These are phyloP conservation scores for Heracleum sosnowskyi DNA, from an alignment of 129 eudicot species.

Conservation along the genomic window DNA sequence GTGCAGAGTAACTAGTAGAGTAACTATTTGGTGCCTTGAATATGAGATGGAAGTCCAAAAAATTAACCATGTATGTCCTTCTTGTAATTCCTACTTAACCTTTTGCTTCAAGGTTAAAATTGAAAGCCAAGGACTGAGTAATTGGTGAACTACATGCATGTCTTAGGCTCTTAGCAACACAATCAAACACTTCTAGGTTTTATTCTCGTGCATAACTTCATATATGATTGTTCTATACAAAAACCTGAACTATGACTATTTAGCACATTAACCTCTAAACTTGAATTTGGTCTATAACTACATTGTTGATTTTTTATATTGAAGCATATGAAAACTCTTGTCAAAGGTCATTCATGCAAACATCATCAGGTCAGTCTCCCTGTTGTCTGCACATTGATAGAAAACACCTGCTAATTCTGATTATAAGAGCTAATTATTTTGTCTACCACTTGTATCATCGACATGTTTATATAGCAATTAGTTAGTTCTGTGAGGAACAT, in stretches of 20 bases:
- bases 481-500: neutral
- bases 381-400: neutral
- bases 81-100: neutral
- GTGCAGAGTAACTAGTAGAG: neutral
- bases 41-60: neutral
- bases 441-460: neutral
- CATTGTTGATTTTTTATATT: neutral
- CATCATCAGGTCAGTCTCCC: slow-evolving; percentile 55
- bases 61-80: too few species aligned
- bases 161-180: neutral
- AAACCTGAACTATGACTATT: neutral
- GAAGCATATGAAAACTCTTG: slow-evolving; percentile 57
- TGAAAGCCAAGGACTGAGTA: neutral
- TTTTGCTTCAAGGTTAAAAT: neutral
- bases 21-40: neutral
- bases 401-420: neutral
- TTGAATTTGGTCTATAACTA: neutral
- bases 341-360: slow-evolving; percentile 72
- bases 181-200: neutral
- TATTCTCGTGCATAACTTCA: neutral
- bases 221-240: neutral
- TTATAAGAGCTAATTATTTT: neutral
- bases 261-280: neutral
- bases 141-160: neutral
- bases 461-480: neutral